Evolutionary conservation across 257 asterid species (phyloP).

Genomic region (Marsdenia floribunda): DNA sequence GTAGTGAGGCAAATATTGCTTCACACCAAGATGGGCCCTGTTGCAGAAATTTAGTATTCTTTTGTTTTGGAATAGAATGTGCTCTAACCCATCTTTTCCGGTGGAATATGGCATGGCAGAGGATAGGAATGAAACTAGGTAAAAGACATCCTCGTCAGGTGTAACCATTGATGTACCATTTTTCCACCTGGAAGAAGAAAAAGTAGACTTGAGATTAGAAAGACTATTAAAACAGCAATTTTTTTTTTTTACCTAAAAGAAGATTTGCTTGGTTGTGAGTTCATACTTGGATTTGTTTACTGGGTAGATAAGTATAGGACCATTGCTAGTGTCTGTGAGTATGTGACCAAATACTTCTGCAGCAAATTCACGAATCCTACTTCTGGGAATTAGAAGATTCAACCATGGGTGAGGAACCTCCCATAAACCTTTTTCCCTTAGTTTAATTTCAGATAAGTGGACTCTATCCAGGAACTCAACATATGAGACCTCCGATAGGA

Average conservation of each 20-base stretch:
- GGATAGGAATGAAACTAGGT: conserved; percentile 66
- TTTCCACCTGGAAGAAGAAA: conserved; percentile 55
- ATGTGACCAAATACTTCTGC: conserved; percentile 66
- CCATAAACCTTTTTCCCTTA: conserved; percentile 70
- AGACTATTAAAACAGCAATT: background rate
- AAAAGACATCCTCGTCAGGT: conserved; percentile 73
- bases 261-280: conserved; percentile 5
- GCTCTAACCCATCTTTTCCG: conserved; percentile 58
- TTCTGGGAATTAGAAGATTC: conserved; percentile 74
- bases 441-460: conserved; percentile 66
- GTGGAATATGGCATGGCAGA: conserved; percentile 72
- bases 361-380: conserved; percentile 58
- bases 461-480: conserved; percentile 73
- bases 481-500: conserved; percentile 66
- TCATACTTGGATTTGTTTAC: conserved; percentile 72
- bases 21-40: conserved; percentile 52
- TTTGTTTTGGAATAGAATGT: conserved; percentile 49
- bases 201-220: conserved; percentile 13
- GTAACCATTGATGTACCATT: conserved; percentile 71
- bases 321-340: conserved; percentile 67
- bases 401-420: conserved; percentile 97
- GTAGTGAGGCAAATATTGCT: conserved; percentile 81
- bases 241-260: background rate
- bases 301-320: conserved; percentile 88
- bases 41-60: conserved; percentile 49